Evolutionary conservation across 352 stramenopile species (phyloP), one percentile per base, ranked within the genome.

Genomic region (Globisporangium abappressorium): DNA sequence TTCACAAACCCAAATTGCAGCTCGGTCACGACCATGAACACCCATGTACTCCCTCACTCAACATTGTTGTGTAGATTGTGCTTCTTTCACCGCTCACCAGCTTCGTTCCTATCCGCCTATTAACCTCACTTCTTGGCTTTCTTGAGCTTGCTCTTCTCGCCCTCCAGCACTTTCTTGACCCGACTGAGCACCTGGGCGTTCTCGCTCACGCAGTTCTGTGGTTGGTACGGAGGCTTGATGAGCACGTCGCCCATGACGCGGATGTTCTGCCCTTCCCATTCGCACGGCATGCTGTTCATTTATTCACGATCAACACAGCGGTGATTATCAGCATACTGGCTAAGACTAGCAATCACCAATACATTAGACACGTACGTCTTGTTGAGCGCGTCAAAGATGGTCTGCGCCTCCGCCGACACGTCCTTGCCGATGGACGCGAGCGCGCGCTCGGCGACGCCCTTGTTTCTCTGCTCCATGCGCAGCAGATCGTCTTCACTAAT

Each of bases 331-430:
- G 3, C 3, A 43, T 36, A 18, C 11, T 24, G 6, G 8, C 3
- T 22, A 15, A 1, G 5, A 18, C 41, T 11, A 49, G 14, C 41
- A 49, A n/a, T 6, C n/a, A 2, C 18, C 3, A 12, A 58, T 58
- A 24, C 18, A 36, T 5, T 41, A 26, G 28, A 1, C 3, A 70
- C 79, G 68, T 85, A 95, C 77, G 89, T 96, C 73, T 96, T 96
- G 78, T 94, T 94, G 55, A 96, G 84, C 38, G 87, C 87, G 65
- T 96, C 87, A 57, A 96, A 96, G 71, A 95, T 91, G 43, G 73
- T 68, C 65, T 96, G 89, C 30, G 87, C 87, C 62, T 93, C 79
- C 2, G 70, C 66, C 6, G 76, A 78, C 56, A 96, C 89, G 56
- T 77, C 79, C 74, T 91, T 87, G 61, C 89, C 89, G 54, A 95